These are phyloP conservation scores for Meredithiella fracta DNA, from an alignment of 2,329 filamentous ascomycete genomes.

Conservation along the genomic window DNA sequence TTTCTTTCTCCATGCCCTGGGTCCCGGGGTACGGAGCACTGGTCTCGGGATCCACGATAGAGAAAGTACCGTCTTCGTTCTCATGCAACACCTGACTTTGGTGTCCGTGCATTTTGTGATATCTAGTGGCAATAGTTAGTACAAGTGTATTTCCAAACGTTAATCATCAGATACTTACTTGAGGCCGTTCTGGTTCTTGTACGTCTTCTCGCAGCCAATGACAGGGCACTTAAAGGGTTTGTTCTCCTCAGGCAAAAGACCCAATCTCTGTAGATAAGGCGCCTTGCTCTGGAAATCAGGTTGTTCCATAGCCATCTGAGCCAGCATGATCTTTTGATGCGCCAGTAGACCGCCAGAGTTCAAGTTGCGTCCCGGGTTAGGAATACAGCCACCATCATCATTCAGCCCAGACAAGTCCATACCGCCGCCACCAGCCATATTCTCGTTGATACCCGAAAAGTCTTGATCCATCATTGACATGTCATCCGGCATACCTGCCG, in stretches of 20 bases:
- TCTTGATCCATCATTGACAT: constrained; percentile 46
- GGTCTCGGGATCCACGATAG: constrained; percentile 92
- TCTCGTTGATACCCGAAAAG: constrained; percentile 38
- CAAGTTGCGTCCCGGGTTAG: constrained; percentile 85
- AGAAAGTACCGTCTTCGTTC: constrained; percentile 93
- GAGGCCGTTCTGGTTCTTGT: constrained; percentile 97
- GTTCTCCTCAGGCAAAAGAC: constrained; percentile 67
- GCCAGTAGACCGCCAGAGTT: constrained; percentile 28
- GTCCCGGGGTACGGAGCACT: constrained; percentile 89
- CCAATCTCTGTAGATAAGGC: constrained; percentile 37
- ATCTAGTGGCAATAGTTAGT: constrained; percentile 26
- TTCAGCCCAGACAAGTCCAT: constrained; percentile 15
- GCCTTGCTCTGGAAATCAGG: constrained; percentile 54
- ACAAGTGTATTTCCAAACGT: constrained; percentile 7
- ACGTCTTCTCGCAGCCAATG: constrained; percentile 96
- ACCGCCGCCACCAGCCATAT: constrained; percentile 33
- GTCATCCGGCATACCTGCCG: constrained; percentile 30
- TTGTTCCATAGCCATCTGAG: constrained; percentile 58
- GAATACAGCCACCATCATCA: constrained; percentile 48
- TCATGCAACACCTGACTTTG: constrained; percentile 93
- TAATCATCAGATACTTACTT: constrained; percentile 47
- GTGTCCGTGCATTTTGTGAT: constrained; percentile 72
- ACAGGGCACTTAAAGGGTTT: constrained; percentile 97
- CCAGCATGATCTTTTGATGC: constrained; percentile 44
- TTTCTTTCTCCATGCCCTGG: constrained; percentile 99